Evolutionary conservation across 257 asterid genomes (phyloP), one percentile per base, ranked within the genome.

Genomic region (Mitragyna speciosa): DNA sequence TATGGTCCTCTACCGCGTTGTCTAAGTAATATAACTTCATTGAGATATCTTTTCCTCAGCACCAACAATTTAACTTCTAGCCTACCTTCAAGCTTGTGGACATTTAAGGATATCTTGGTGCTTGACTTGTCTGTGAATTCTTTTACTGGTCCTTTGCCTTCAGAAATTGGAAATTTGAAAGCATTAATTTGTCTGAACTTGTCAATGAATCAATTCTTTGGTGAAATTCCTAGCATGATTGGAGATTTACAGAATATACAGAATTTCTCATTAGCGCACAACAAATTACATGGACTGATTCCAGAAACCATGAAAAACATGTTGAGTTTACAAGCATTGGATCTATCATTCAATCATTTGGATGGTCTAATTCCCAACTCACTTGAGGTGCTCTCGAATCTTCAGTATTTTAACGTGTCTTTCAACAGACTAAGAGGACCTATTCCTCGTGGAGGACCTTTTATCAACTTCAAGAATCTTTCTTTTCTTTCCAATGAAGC

Each of bases 121-220:
- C 58, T 79, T 2, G 15, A 36, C 14, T 14, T 54, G 9, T 79
- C 82, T 11, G n/a, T 12, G 7, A 79, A 79, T 45, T 33, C 4
- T 31, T 24, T 79, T 0, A 58, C 22, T 7, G 72, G 82, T 59
- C 9, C 45, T 24, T 15, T 78, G 7, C 70, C 76, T 7, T 4
- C 54, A 6, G 20, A 68, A 1, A 24, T 78, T 36, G 81, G 76
- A 51, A 78, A 78, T n/a, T 41, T 78, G 6, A 20, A 69, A 20
- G 70, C 17, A 5, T 4, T 61, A 39, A 41, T 22, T 19, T 6
- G 0, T 4, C 20, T 76, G 24, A 26, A 76, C 10, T 22, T 65
- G 0, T 65, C 70, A 10, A 6, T 14, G 22, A 63, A 63, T 63
- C 30, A 63, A 24, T 73, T 75, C 5, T 33, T 7, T 9, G 51